Conservation (phyloP, 352 stramenopile genomes). For the Detonula confervacea region DNA sequence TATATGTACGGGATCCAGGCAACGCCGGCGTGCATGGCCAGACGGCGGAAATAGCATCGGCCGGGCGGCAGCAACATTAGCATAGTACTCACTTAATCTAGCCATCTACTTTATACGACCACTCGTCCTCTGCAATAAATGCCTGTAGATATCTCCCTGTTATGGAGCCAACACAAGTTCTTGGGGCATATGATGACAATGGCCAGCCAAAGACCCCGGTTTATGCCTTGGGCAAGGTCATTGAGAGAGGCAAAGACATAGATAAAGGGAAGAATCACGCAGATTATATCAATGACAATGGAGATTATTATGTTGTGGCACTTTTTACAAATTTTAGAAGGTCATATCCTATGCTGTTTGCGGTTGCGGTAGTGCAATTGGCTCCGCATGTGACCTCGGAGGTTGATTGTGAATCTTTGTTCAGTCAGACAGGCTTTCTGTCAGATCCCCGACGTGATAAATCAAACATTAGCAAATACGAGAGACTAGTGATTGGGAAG, state of each 20-base stretch:
- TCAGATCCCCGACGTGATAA: neutral
- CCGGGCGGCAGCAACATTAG: too few species aligned
- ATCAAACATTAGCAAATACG: neutral
- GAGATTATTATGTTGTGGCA: constrained; percentile 25
- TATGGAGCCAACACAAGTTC: neutral
- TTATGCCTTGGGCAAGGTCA: neutral
- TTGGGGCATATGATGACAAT: neutral
- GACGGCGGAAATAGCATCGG: too few species aligned
- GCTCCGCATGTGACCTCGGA: constrained; percentile 13
- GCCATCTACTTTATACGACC: too few species aligned
- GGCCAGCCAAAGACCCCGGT: neutral
- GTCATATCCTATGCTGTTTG: neutral
- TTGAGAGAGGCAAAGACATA: neutral
- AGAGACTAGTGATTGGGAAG: constrained; percentile 14
- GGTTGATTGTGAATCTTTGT: constrained; percentile 38
- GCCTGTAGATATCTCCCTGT: neutral
- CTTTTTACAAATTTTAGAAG: constrained; percentile 16
- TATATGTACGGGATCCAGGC: too few species aligned
- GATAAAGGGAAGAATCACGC: constrained; percentile 2
- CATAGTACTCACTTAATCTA: too few species aligned
- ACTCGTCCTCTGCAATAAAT: neutral
- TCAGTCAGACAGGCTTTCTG: constrained; percentile 18
- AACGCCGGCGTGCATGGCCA: too few species aligned
- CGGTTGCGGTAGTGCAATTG: constrained; percentile 18
- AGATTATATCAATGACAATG: constrained; percentile 17